phyloP scores from a whole-genome alignment of 768 basidiomycete species.

The Amanita brunnescens region DNA sequence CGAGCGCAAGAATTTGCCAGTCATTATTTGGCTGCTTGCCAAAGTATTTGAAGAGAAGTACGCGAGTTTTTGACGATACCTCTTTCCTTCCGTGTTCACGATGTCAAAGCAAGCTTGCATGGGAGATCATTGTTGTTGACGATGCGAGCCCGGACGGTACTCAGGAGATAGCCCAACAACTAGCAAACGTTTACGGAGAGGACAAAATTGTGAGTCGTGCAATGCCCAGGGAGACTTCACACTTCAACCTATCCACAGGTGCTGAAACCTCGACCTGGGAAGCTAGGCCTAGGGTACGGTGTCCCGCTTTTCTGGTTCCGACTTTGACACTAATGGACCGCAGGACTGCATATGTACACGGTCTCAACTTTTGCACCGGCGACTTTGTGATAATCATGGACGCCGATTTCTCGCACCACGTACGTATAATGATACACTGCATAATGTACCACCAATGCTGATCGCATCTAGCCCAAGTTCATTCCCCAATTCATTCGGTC shows the following conservation, averaged over 20 bases:
- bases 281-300: constrained; percentile 79
- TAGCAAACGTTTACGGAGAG: constrained; percentile 73
- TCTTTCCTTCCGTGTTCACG: background rate
- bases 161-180: constrained; percentile 76
- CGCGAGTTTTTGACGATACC: constrained; percentile 17
- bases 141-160: constrained; percentile 92
- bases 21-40: constrained; percentile 80
- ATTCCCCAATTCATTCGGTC: constrained; percentile 88
- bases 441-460: background rate
- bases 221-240: background rate
- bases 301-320: background rate
- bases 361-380: constrained; percentile 80
- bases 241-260: constrained; percentile 34
- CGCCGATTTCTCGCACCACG: constrained; percentile 93
- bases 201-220: constrained; percentile 57
- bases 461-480: constrained; percentile 68
- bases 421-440: constrained; percentile 19
- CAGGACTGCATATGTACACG: constrained; percentile 90
- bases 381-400: constrained; percentile 98
- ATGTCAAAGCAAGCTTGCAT: constrained; percentile 50
- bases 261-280: constrained; percentile 80
- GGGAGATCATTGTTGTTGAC: constrained; percentile 89
- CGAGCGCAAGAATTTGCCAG: constrained; percentile 85
- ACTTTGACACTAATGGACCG: constrained; percentile 8
- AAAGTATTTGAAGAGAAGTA: constrained; percentile 72